Evolutionary conservation across 179 eudicot genomes (phyloP), one percentile per base, ranked within the genome.

Genomic region (Drosera spatulata): DNA sequence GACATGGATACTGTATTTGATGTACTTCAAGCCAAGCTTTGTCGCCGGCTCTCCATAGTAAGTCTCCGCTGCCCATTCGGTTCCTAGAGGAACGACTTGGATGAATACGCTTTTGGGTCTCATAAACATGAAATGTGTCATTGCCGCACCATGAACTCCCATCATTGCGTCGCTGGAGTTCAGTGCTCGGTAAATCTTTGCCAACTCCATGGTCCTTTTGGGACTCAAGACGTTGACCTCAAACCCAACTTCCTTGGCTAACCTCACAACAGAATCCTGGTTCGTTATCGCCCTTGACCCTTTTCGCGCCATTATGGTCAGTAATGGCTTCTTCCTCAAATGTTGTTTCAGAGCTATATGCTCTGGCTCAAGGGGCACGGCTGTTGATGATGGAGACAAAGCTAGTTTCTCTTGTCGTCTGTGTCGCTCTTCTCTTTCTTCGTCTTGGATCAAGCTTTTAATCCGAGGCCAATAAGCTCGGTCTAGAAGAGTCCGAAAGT

Each of bases 81-180:
- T 88, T 13, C 98, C 98, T 0, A 91, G 70, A 2, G 96, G 98
- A 10, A 91, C 57, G 37, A 91, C 71, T 73, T 91, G 98, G 11
- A 91, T 82, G 52, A 88, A 71, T n/a, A 79, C 76, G 6, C 79
- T 70, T 3, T 81, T 75, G 1, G 91, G 86, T 40, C 43, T 79
- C 69, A 88, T 72, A 68, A 91, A 91, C n/a, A 91, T 79, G 49
- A 85, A 79, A 70, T 91, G 96, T 7, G 98, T 86, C 96, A 88
- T 82, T 65, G 87, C 96, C 4, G 98, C 98, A 42, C 98, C 96
- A 56, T 91, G 98, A 58, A 86, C 95, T 39, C 98, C 96, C 39
- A 91, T 59, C 82, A 86, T 74, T 13, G 86, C 87, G 61, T 91
- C 89, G 41, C 96, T 84, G 0, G 79, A 73, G 62, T 86, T 84